Base-by-base conservation (phyloP, 371 early-diverging fungal genomes). In the Syncephalastrum monosporum region DNA sequence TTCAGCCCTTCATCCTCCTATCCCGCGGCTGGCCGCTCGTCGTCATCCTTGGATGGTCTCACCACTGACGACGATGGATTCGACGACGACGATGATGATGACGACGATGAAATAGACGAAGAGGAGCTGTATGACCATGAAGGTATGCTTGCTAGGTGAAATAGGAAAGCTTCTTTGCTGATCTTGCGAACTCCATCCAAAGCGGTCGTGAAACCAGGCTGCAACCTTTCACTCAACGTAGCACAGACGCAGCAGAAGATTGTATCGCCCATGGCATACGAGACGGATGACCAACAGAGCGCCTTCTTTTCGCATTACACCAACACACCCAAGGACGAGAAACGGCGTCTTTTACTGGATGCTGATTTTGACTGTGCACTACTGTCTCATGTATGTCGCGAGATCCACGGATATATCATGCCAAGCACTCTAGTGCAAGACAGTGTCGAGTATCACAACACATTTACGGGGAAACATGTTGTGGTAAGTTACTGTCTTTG, bases 391-490 rank as follows among this genome's bases (percentile, higher is more conserved):
- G 86, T 93, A 5, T 92, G 92, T 4, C 68, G 68, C 19, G 83
- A 87, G 14, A 89, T 95, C 67, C 74, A 82, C 27, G 67, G 64
- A 33, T 63, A 67, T 17, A 58, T 72, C 10, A 58, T 71, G 21
- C 53, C 64, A 23, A 61, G 68, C 48, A 79, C 82, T 10, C 81
- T 88, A 16, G 71, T 74, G 38, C 89, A 87, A 57, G 89, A 94
- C 60, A 81, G 79, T 7, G 79, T 94, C 19, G 91, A 91, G 67
- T 89, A 93, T 63, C 82, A 79, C 49, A 77, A 86, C 56, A 85
- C 83, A 48, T 94, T 94, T 62, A 80, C 79, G 29, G 96, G 94
- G 42, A 77, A 84, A 56, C 90, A 91, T 23, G 92, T 88, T 10
- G 91, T 94, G 59, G 94, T 89, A 82, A 64, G 72, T 25, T 41